Evolutionary conservation across 129 eudicot genomes (phyloP).

Genomic region (Gnaphalium uliginosum): DNA sequence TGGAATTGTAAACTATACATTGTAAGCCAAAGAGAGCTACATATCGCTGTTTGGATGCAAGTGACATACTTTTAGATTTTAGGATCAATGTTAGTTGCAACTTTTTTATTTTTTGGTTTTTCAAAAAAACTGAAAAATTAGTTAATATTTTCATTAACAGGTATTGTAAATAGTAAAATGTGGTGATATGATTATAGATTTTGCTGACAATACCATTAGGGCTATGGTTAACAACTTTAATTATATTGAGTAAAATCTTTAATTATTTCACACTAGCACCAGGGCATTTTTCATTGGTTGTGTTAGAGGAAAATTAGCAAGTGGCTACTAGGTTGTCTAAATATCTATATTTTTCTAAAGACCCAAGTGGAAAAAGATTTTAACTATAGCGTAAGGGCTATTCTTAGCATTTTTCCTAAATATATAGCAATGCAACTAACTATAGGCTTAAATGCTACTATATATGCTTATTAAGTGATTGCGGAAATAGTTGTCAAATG

Average conservation of each 20-base stretch:
- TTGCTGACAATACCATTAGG: neutral
- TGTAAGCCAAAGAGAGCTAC: neutral
- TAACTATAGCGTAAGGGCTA: neutral
- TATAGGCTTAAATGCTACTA: constrained; percentile 2
- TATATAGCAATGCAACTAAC: neutral
- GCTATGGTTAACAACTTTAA: neutral
- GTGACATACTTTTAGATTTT: constrained; percentile 7
- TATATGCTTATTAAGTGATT: constrained; percentile 1
- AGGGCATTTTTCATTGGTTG: too few relatives aligned
- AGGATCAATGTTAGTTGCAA: neutral
- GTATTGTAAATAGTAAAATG: neutral
- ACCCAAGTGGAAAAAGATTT: neutral
- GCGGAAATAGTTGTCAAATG: neutral
- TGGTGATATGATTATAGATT: neutral
- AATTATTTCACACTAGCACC: neutral
- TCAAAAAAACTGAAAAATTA: neutral
- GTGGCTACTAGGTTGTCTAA: neutral
- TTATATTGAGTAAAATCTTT: neutral
- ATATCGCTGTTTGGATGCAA: neutral
- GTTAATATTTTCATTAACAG: neutral
- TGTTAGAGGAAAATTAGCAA: neutral
- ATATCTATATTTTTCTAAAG: too few relatives aligned
- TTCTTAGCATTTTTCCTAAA: too few relatives aligned
- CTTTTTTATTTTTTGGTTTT: neutral
- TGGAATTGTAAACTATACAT: neutral